Evolutionary conservation across 305 asterid species (phyloP).

Genomic region (Fraxinus ornus): DNA sequence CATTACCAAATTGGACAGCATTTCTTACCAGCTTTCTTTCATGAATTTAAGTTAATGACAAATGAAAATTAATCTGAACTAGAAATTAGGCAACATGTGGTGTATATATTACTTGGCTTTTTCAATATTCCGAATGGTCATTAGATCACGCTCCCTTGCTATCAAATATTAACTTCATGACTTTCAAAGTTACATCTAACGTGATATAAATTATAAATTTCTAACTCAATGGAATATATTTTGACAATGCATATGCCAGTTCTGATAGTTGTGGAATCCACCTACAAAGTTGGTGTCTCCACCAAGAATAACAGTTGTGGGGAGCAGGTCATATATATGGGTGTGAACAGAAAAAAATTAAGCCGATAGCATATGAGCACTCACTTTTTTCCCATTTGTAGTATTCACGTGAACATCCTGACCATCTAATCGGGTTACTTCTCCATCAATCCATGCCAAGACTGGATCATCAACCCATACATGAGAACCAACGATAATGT

Average conservation of each 20-base stretch:
- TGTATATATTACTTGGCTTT: background rate
- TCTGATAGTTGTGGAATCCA: background rate
- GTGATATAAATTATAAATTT: background rate
- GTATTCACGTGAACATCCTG: conserved; percentile 84
- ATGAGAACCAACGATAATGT: conserved; percentile 89
- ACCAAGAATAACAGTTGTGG: background rate
- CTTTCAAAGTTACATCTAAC: background rate
- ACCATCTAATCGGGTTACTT: conserved; percentile 72
- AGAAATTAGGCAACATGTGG: background rate
- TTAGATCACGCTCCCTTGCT: background rate
- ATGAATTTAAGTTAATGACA: background rate
- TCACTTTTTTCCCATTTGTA: conserved; percentile 79
- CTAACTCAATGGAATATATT: background rate
- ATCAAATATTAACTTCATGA: background rate
- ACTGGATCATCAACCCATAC: conserved; percentile 95
- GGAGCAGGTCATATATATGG: conserved; percentile 2
- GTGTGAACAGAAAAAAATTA: conserved; percentile 5
- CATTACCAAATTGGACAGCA: background rate
- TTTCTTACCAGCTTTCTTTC: background rate
- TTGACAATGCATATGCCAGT: background rate
- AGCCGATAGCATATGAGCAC: conserved; percentile 18
- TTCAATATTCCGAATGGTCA: background rate
- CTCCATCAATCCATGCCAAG: conserved; percentile 97
- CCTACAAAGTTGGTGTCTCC: background rate
- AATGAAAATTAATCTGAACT: background rate